Base-by-base conservation (phyloP, 345 rosid genomes). In the Viola odorata region DNA sequence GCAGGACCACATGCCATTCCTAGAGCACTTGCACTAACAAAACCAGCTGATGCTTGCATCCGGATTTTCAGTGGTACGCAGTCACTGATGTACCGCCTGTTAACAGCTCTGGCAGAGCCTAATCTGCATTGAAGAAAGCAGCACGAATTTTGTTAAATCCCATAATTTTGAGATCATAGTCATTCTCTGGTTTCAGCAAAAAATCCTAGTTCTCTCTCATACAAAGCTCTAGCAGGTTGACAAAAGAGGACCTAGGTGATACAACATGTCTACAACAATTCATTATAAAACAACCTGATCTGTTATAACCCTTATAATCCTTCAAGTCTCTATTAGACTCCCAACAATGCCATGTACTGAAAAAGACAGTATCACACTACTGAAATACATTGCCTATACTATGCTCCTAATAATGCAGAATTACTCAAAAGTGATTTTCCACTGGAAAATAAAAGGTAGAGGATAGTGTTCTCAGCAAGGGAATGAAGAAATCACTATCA, bases 1-100 rank as follows among this genome's bases (percentile, higher is more conserved):
- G 96, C 98, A 57, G 99, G 99, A 77, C 99, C 99, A 78, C 96
- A 91, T 48, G 99, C 99, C 99, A 95, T 91, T 71, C 99, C 98
- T 32, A 95, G 92, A 70, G 99, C 99, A 86, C 99, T 95, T 68
- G 99, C 99, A 83, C 99, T 95, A 67, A 95, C 99, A 80, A 95
- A 95, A 61, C 94, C 99, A 0, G 99, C 98, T 0, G 99, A 95
- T 73, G 99, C 96, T 73, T 95, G 95, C 99, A 95, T 81, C 41
- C 98, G 88, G 69, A 86, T 72, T 70, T 78, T 86, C 58, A 85
- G 73, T 14, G 99, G 98, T 54, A 91, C 99, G 68, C 98, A 91
- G 55, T 95, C 98, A 67, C 99, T 95, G 70, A 95, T 95, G 71
- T 91, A 95, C 41, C 98, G 89, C 63, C 99, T 69, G 74, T 95